These are phyloP conservation scores for Paramecium sonneborni DNA, from an alignment of 73 alveolate species.

Conservation along the genomic window DNA sequence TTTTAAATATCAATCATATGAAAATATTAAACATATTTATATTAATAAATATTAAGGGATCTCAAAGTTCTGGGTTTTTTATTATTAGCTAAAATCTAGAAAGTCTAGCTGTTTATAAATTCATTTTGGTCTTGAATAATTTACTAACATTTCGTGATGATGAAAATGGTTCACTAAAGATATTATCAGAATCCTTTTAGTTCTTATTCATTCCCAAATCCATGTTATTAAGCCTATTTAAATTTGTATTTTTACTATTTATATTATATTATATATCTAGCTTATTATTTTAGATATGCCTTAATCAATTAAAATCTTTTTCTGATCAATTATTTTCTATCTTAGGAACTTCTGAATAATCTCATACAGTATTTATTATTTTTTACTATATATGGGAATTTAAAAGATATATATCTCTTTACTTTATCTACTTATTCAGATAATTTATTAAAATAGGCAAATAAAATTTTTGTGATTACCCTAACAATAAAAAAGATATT, in stretches of 20 bases:
- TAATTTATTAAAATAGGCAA: not conserved
- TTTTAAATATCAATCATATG: not conserved
- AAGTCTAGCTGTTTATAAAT: not conserved
- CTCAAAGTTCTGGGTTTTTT: not conserved
- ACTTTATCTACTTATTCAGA: not conserved
- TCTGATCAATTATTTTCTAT: not conserved
- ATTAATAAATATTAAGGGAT: not conserved
- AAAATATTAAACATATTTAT: not conserved
- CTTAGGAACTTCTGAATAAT: not conserved
- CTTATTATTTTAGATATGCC: not conserved
- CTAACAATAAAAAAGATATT: not conserved
- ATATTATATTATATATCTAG: not conserved
- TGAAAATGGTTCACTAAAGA: not conserved
- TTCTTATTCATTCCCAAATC: not conserved
- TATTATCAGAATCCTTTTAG: not conserved
- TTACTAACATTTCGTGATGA: not conserved
- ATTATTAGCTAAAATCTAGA: not conserved
- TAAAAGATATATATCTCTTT: not conserved
- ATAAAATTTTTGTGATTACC: not conserved
- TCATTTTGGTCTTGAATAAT: not conserved
- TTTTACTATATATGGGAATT: not conserved
- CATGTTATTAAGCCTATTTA: not conserved
- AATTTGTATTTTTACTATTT: not conserved
- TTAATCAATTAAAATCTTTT: not conserved
- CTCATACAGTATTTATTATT: not conserved